Conservation (phyloP, 2,329 filamentous ascomycete species). For the Xylariaceae sp. region DNA sequence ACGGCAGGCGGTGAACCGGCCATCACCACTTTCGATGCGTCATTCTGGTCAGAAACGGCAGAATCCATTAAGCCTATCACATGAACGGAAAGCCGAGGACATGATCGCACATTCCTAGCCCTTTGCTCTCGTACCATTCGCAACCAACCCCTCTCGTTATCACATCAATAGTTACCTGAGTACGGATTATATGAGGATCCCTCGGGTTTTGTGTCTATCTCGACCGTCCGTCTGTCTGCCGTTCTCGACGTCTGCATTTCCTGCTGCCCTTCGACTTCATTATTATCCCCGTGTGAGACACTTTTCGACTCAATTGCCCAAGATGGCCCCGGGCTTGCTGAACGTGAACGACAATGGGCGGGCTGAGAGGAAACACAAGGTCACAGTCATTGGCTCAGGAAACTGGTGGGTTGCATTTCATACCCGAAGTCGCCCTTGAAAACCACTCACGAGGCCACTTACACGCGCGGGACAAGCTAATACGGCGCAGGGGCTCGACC, state of each 20-base stretch:
- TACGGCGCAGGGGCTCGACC: constrained; percentile 71
- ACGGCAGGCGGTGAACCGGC: constrained; percentile 13
- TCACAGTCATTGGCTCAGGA: constrained; percentile 89
- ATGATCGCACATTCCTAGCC: neutral
- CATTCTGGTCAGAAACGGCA: constrained; percentile 16
- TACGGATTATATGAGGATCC: constrained; percentile 13
- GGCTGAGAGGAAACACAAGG: constrained; percentile 78
- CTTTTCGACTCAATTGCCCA: constrained; percentile 21
- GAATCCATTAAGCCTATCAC: constrained; percentile 16
- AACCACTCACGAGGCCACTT: neutral
- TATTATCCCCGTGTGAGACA: constrained; percentile 4
- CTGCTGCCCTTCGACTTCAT: constrained; percentile 3
- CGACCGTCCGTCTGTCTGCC: constrained; percentile 6
- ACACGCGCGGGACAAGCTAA: constrained; percentile 7
- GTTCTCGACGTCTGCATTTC: constrained; percentile 4
- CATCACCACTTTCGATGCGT: constrained; percentile 9
- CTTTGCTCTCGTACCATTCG: neutral
- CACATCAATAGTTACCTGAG: neutral
- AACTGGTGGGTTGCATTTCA: constrained; percentile 65
- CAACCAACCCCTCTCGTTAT: neutral
- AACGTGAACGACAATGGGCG: constrained; percentile 46
- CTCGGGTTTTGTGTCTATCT: neutral
- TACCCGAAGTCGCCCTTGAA: no score
- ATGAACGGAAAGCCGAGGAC: constrained; percentile 9
- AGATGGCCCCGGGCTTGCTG: constrained; percentile 32